A percentile compares a stretch with the other conserved stretches of the same genome.
phyloP scores from a whole-genome alignment of 2,329 filamentous ascomycete genomes.

The Acephala macrosclerotiorum region DNA sequence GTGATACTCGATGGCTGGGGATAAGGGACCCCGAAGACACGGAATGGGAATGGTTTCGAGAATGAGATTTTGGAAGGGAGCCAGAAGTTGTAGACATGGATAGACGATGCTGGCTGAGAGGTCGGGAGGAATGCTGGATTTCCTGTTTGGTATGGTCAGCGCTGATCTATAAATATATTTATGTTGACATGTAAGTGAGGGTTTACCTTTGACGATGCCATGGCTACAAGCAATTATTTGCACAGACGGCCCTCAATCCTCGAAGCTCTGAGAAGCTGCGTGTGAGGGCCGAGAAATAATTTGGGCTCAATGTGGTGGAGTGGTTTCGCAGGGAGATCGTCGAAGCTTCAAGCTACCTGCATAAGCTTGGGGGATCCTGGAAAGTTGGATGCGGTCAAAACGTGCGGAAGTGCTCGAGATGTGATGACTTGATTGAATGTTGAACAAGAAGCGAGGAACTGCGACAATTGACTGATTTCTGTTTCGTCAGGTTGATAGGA shows the following conservation, averaged over 20 bases:
- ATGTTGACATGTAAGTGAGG: conserved; percentile 38
- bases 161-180: conserved; percentile 41
- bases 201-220: conserved; percentile 69
- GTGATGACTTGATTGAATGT: conserved; percentile 13
- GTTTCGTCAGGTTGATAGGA: conserved; percentile 25
- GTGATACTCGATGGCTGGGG: conserved; percentile 83
- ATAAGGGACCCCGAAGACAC: conserved; percentile 80
- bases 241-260: conserved; percentile 44
- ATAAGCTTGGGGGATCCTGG: conserved; percentile 32
- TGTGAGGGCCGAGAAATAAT: conserved; percentile 43
- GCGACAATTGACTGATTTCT: conserved; percentile 22
- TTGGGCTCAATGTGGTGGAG: conserved; percentile 30
- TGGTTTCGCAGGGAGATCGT: conserved; percentile 30
- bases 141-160: conserved; percentile 56
- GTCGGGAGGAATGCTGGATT: conserved; percentile 70
- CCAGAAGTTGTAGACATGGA: conserved; percentile 64
- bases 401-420: conserved; percentile 11
- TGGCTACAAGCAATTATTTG: conserved; percentile 49
- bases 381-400: conserved; percentile 6
- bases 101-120: conserved; percentile 68
- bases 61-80: conserved; percentile 58
- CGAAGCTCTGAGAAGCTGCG: conserved; percentile 45
- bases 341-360: conserved; percentile 39
- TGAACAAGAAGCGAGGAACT: conserved; percentile 25
- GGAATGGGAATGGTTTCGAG: conserved; percentile 81